These are phyloP conservation scores for Bryoerythrophyllum caledonicum DNA, from an alignment of 225 moss, liverwort and hornwort species.

Conservation along the genomic window DNA sequence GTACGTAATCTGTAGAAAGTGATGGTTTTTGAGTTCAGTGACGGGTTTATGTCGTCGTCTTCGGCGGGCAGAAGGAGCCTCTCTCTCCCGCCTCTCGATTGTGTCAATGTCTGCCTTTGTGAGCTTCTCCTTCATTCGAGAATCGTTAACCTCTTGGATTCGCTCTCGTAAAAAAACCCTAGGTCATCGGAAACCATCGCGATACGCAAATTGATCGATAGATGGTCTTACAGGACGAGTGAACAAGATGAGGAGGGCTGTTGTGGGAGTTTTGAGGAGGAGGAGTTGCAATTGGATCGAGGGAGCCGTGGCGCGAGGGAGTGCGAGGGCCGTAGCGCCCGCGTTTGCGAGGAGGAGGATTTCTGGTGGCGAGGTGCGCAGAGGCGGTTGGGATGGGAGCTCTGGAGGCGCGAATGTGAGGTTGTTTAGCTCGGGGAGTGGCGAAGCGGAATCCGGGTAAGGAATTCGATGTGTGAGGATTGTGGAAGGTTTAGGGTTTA, in stretches of 20 bases:
- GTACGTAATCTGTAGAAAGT: rapidly evolving
- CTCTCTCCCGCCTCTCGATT: not conserved
- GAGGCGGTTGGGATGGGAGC: not conserved
- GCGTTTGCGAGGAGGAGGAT: not conserved
- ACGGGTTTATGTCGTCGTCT: not conserved
- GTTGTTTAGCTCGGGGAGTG: slow-evolving; percentile 27
- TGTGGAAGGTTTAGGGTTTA: not conserved
- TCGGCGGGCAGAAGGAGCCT: not conserved
- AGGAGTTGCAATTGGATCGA: slow-evolving; percentile 1
- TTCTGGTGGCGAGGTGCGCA: not conserved
- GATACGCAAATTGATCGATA: not conserved
- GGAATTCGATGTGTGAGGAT: not conserved
- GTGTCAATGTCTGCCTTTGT: not conserved
- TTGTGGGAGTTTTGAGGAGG: slow-evolving; percentile 1
- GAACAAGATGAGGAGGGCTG: slow-evolving; percentile 14
- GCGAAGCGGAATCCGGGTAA: slow-evolving; percentile 38
- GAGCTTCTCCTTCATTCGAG: not conserved
- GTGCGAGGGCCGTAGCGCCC: not conserved
- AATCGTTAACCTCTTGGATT: not conserved
- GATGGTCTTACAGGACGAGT: not conserved
- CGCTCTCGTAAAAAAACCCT: not conserved
- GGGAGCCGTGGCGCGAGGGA: not conserved
- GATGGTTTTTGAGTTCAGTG: not conserved
- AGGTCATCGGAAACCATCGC: not conserved
- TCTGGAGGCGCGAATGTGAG: slow-evolving; percentile 19